Base-by-base conservation (phyloP, 1,284 basidiomycete genomes). In the Ustilago hordei region DNA sequence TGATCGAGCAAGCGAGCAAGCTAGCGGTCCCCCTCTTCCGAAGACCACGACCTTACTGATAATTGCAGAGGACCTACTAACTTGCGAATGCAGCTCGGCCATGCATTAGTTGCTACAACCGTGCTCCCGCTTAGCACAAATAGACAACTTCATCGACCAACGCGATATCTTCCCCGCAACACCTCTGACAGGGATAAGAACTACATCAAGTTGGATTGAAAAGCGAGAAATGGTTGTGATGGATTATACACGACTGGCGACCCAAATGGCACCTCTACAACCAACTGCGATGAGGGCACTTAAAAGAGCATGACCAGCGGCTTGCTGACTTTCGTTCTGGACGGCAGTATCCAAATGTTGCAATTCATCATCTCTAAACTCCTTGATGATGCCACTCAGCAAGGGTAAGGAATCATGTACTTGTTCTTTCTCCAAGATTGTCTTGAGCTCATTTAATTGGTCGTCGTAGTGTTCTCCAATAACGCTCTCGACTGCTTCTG, bases 381-480 rank as follows among this genome's bases (percentile, higher is more conserved):
- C 95, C 62, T 88, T 88, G 47, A 98, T 90, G 55, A 97, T 90
- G 8, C 91, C 88, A 71, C 89, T 90, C 54, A 98, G 88, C 17
- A 96, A 87, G 0, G 91, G 90, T 36, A 98, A 88, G 50, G 93
- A 95, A 0, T 93, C 92, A 70, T 90, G 89, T 23, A 56, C 23
- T 32, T n/a, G 41, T n/a, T 69, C 75, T 17, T 68, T 66, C 34
- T 76, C 48, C 12, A 64, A 48, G 12, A 84, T 81, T 0, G 54
- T 56, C 9, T 56, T 47, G 6, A 85, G 64, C 57, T 82, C 80
- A 19, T 69, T 74, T 8, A 85, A 39, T 69, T 85, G 84, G 43
- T 98, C 95, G 86, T 98, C 94, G 82, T 98, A 98, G 86, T 98
- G 95, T 86, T 98, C 95, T 34, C 95, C 95, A 64, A 98, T 98